Conservation (phyloP, 2,329 filamentous ascomycete species). For the Aspergillus sp. region DNA sequence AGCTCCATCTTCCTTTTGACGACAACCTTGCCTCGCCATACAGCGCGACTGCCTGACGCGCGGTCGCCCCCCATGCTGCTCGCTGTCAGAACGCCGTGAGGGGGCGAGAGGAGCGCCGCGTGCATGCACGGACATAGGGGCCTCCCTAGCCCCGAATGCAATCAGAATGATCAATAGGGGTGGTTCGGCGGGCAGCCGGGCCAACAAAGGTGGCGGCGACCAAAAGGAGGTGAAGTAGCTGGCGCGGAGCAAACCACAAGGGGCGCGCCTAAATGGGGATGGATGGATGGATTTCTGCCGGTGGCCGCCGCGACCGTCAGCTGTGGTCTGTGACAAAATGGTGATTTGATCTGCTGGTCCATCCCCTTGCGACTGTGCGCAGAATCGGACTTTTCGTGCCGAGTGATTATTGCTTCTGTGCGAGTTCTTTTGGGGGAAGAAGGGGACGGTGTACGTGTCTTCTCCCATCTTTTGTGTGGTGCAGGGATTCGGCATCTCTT, state of each 20-base stretch:
- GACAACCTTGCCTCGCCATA: constrained; percentile 1
- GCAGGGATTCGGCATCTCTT: background rate
- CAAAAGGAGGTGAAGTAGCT: background rate
- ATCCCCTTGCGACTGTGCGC: background rate
- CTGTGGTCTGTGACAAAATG: background rate
- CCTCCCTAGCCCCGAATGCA: background rate
- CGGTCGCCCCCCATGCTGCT: background rate
- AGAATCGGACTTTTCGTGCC: no score
- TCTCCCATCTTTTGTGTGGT: background rate
- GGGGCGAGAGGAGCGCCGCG: background rate
- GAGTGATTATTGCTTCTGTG: no score
- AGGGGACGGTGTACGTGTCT: background rate
- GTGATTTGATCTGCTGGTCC: background rate
- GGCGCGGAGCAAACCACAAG: no score
- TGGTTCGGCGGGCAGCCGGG: background rate
- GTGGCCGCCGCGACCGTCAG: background rate
- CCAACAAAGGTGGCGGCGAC: background rate
- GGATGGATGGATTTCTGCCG: no score
- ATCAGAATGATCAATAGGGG: constrained; percentile 1
- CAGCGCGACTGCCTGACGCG: background rate
- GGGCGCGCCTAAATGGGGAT: no score
- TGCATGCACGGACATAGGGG: background rate
- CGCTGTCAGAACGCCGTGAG: constrained; percentile 2
- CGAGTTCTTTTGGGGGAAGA: no score
- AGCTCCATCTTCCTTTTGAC: constrained; percentile 15